Evolutionary conservation across 768 basidiomycete species (phyloP).

Genomic region (Phylloporus sp.): DNA sequence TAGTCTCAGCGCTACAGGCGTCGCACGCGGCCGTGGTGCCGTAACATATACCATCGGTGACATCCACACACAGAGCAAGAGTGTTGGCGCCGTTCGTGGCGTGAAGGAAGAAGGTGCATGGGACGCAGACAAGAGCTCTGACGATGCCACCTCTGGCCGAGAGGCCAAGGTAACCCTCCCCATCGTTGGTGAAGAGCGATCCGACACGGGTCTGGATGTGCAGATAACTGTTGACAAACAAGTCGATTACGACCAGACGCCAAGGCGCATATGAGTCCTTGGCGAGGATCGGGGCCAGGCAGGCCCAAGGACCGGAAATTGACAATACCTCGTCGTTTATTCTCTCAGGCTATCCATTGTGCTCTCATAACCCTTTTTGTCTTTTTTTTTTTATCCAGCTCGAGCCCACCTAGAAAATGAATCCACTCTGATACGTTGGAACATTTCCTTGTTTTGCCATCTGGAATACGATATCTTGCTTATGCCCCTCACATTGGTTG

Average conservation of each 20-base stretch:
- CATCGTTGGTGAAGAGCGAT: conserved; percentile 30
- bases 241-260: conserved; percentile 44
- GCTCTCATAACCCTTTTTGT: not conserved
- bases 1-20: conserved; percentile 27
- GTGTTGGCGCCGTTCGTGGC: conserved; percentile 40
- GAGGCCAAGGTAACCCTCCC: conserved; percentile 36
- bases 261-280: conserved; percentile 13
- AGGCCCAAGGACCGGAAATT: not conserved
- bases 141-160: conserved; percentile 31
- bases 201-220: conserved; percentile 39
- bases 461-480: conserved; percentile 8
- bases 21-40: conserved; percentile 26
- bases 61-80: conserved; percentile 51
- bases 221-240: conserved; percentile 58
- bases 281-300: not conserved
- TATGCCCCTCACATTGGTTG: not conserved
- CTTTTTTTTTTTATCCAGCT: not conserved
- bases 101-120: conserved; percentile 38
- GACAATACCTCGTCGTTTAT: not conserved
- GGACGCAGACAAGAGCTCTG: conserved; percentile 40
- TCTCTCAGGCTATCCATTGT: not conserved
- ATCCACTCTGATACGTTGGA: not conserved
- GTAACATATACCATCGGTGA: conserved; percentile 42
- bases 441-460: not conserved
- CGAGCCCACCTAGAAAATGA: not conserved